Percentiles rank a stretch among this genome's conserved stretches.
Evolutionary conservation across 2,329 filamentous ascomycete species (phyloP).

Genomic region (Aspergillus sp.): DNA sequence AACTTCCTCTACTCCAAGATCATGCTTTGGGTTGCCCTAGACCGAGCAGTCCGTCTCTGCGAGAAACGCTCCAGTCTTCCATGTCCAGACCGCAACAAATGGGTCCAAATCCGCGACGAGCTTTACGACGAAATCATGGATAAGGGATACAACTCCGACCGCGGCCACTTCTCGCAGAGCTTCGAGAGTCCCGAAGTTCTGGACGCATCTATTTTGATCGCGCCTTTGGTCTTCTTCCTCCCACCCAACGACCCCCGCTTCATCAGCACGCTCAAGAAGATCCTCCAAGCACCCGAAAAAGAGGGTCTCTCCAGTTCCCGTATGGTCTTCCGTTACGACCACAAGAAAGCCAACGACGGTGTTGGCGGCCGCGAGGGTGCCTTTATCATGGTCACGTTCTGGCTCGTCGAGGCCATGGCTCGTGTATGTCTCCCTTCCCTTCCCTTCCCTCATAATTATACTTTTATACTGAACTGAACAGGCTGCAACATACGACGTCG

Average conservation of each 20-base stretch:
- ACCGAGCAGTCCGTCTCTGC: conserved; percentile 64
- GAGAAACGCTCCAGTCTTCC: conserved; percentile 66
- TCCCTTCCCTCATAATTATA: not conserved
- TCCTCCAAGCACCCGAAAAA: conserved; percentile 65
- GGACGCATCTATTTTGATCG: conserved; percentile 69
- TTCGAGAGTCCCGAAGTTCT: conserved; percentile 65
- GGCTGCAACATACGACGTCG: conserved; percentile 24
- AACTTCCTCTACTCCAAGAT: conserved; percentile 77
- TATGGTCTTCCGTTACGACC: conserved; percentile 69
- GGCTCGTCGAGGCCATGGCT: conserved; percentile 72
- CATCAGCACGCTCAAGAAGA: conserved; percentile 62
- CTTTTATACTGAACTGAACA: conserved; percentile 1
- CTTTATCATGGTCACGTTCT: conserved; percentile 77
- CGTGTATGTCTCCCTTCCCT: conserved; percentile 46
- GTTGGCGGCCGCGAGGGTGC: conserved; percentile 69
- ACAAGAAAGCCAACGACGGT: conserved; percentile 61
- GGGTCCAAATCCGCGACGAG: conserved; percentile 59
- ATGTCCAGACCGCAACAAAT: conserved; percentile 61
- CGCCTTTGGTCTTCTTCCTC: conserved; percentile 73
- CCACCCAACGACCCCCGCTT: conserved; percentile 71
- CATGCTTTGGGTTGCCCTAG: conserved; percentile 76
- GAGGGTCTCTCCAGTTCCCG: conserved; percentile 69
- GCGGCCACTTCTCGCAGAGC: conserved; percentile 66
- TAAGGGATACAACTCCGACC: conserved; percentile 65
- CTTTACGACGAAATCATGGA: conserved; percentile 73